Conservation (phyloP, 2,329 filamentous ascomycete genomes). For the Metarhizium rileyi region DNA sequence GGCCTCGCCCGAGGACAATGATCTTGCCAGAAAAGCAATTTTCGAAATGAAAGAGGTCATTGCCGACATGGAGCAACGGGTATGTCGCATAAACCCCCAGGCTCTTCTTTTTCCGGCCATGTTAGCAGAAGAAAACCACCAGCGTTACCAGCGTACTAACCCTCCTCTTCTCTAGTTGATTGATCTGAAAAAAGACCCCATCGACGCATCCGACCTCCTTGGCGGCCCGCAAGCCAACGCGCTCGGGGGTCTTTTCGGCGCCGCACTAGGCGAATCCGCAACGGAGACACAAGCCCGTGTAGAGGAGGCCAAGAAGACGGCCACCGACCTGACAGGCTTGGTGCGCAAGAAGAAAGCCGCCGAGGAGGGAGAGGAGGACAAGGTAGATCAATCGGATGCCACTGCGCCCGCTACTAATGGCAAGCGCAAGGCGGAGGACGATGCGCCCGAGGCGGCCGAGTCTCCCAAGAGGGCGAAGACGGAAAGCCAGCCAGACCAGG, state of each 20-base stretch:
- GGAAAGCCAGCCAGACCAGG: constrained; percentile 13
- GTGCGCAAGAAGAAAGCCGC: constrained; percentile 59
- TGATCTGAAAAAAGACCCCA: constrained; percentile 54
- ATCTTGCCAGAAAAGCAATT: constrained; percentile 52
- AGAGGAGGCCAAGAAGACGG: constrained; percentile 62
- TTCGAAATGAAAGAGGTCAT: constrained; percentile 69
- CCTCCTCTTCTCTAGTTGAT: constrained; percentile 44
- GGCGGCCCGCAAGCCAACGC: constrained; percentile 31
- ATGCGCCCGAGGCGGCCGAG: constrained; percentile 15
- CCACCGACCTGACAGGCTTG: constrained; percentile 64
- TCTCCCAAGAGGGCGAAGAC: constrained; percentile 27
- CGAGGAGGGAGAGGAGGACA: constrained; percentile 20
- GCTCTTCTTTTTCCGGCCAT: background rate
- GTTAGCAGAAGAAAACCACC: too few relatives aligned
- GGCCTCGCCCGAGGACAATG: constrained; percentile 57
- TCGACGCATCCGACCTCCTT: constrained; percentile 30
- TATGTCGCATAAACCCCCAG: constrained; percentile 28
- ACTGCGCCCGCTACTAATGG: constrained; percentile 23
- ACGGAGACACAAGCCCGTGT: constrained; percentile 53
- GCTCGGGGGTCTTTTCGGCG: constrained; percentile 52
- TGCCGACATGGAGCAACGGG: constrained; percentile 66
- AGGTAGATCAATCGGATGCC: constrained; percentile 6
- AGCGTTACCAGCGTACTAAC: too few relatives aligned
- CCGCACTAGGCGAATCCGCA: constrained; percentile 51
- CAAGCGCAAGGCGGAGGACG: constrained; percentile 26